Conservation (phyloP, 306 rosid species). For the Astragalus glycyphyllos region DNA sequence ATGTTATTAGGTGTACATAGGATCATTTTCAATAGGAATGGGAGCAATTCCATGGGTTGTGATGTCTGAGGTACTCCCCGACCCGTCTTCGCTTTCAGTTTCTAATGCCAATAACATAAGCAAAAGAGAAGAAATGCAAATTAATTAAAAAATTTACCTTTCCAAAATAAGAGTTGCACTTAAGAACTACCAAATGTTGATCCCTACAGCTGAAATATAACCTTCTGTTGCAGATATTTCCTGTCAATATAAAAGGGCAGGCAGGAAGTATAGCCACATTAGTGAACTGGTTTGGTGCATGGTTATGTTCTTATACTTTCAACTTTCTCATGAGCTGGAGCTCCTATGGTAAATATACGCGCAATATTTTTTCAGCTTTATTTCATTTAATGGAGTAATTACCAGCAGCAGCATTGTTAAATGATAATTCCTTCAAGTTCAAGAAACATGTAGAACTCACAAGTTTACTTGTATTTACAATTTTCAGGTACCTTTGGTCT, state of each 20-base stretch:
- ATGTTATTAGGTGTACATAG: slow-evolving; percentile 65
- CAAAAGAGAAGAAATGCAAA: not conserved
- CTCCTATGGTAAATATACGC: slow-evolving; percentile 69
- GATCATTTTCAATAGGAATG: slow-evolving; percentile 91
- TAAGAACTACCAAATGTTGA: slow-evolving; percentile 7
- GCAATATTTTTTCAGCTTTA: slow-evolving; percentile 10
- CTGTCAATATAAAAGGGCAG: slow-evolving; percentile 79
- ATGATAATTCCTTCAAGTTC: not conserved
- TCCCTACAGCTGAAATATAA: not conserved
- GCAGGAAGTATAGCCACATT: slow-evolving; percentile 92
- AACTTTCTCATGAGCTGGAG: slow-evolving; percentile 90
- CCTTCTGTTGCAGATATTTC: slow-evolving; percentile 71
- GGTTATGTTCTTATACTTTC: slow-evolving; percentile 88
- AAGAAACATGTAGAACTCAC: slow-evolving; percentile 3
- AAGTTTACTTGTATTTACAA: slow-evolving; percentile 32
- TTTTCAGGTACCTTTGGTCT: slow-evolving; percentile 84
- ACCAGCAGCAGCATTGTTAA: not conserved
- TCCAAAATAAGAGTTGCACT: not conserved
- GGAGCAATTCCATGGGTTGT: slow-evolving; percentile 98
- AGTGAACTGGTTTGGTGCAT: slow-evolving; percentile 89
- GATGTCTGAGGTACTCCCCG: slow-evolving; percentile 80
- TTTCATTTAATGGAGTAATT: not conserved
- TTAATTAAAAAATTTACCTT: slow-evolving; percentile 3
- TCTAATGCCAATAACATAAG: not conserved
- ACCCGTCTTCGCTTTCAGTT: slow-evolving; percentile 14